Evolutionary conservation across 202 grass and related monocot species (phyloP), one percentile per base, ranked within the genome.

Genomic region (Setaria italica): DNA sequence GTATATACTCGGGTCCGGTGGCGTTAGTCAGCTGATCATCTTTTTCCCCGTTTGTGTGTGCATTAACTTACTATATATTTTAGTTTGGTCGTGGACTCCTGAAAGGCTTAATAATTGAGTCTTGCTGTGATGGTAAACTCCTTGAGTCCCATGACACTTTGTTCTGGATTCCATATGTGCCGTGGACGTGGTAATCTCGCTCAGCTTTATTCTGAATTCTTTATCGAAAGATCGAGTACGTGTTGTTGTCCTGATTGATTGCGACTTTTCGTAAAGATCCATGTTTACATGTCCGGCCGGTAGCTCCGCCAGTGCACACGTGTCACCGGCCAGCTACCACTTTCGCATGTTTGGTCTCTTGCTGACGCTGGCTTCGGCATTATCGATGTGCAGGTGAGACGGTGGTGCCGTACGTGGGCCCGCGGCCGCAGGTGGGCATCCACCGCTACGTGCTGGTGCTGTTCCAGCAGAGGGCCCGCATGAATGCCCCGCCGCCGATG

Each of bases 401-500:
- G 80, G 88, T 88, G 74, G 82, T 94, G 83, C 77, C 94, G 33
- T 97, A 97, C 84, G 79, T 91, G 92, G 69, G 84, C 16, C 94
- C 92, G 9, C 39, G 63, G 3, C 94, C 90, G 43, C 86, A 88
- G 73, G 20, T 92, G 73, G 94, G 94, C 9, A 97, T 97, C 84
- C 94, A 97, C 70, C 90, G 94, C 10, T 94, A 94, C 77, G 94
- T 89, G 19, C 53, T 94, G 80, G 88, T 94, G 73, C 2, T 88
- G 69, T 89, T 88, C 84, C 64, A 86, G 86, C 94, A 97, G 90
- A 92, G 84, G 84, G 54, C 57, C 2, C 81, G 32, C 15, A 7
- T 92, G 55, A 29, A 20, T 9, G 70, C 62, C 21, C 70, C 89
- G 58, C 43, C 85, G 11, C 42, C 67, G 43, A 56, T 84, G 3